These are phyloP conservation scores for Corymbia maculata DNA, from an alignment of 345 rosid species.

Conservation along the genomic window DNA sequence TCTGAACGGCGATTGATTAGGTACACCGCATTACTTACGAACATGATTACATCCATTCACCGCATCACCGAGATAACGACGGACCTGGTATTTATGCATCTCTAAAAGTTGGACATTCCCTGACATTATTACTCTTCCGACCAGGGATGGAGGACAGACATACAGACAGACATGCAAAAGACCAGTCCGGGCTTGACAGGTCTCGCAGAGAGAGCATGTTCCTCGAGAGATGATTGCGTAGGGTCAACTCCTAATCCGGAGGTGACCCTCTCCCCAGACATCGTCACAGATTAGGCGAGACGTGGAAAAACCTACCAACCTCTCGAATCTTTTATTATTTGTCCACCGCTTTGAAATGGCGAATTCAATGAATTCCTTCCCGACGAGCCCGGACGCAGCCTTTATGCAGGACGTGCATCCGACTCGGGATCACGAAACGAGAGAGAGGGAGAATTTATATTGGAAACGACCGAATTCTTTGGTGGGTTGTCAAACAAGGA, in stretches of 20 bases:
- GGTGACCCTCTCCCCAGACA: background rate
- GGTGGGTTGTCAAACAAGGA: background rate
- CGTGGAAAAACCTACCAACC: background rate
- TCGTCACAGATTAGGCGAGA: background rate
- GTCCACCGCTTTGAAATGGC: background rate
- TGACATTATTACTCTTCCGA: background rate
- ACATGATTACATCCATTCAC: background rate
- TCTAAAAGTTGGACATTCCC: background rate
- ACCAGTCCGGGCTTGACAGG: background rate
- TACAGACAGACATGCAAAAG: background rate
- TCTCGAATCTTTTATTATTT: background rate
- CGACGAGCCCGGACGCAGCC: background rate
- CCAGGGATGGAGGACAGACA: background rate
- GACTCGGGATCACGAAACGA: background rate
- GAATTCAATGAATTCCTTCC: background rate
- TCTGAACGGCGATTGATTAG: background rate
- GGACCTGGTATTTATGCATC: background rate
- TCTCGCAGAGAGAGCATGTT: background rate
- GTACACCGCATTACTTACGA: background rate
- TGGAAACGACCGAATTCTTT: background rate
- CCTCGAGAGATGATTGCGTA: background rate
- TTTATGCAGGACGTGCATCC: background rate
- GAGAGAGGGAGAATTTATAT: background rate
- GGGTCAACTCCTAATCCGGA: background rate
- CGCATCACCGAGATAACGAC: background rate